Percentiles rank a stretch among this genome's conserved stretches.
Evolutionary conservation across 331 rosid genomes (phyloP).

Genomic region (Stylosanthes scabra): DNA sequence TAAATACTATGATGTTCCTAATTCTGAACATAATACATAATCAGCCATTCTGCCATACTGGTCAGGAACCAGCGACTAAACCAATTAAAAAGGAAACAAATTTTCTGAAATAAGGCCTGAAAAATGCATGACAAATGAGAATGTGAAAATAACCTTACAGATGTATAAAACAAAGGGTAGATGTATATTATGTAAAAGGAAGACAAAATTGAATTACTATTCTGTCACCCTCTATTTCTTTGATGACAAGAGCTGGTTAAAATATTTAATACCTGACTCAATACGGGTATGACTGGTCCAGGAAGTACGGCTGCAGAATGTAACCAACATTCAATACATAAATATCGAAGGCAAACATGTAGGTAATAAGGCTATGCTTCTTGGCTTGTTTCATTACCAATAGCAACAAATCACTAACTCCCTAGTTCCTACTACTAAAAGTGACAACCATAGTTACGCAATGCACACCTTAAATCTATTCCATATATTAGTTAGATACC

Average conservation of each 20-base stretch:
- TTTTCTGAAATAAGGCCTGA: slow-evolving; percentile 22
- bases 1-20: background rate
- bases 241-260: slow-evolving; percentile 30
- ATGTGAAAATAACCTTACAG: slow-evolving; percentile 24
- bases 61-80: slow-evolving; percentile 7
- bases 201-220: slow-evolving; percentile 31
- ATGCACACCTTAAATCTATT: slow-evolving; percentile 16
- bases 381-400: slow-evolving; percentile 3
- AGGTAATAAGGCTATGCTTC: background rate
- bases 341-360: slow-evolving; percentile 30
- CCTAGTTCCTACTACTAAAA: background rate
- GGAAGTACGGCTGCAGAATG: slow-evolving; percentile 92
- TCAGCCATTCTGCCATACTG: background rate
- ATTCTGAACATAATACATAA: slow-evolving; percentile 19
- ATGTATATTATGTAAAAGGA: slow-evolving; percentile 12
- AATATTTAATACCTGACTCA: slow-evolving; percentile 76
- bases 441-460: background rate
- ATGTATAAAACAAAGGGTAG: slow-evolving; percentile 15
- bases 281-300: slow-evolving; percentile 93
- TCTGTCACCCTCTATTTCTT: slow-evolving; percentile 17
- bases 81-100: background rate
- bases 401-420: slow-evolving; percentile 21
- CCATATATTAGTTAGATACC: background rate
- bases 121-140: slow-evolving; percentile 32
- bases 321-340: slow-evolving; percentile 55